Evolutionary conservation across 805 yeast genomes (phyloP), one percentile per base, ranked within the genome.

Genomic region (Ogataea trehaloabstinens): DNA sequence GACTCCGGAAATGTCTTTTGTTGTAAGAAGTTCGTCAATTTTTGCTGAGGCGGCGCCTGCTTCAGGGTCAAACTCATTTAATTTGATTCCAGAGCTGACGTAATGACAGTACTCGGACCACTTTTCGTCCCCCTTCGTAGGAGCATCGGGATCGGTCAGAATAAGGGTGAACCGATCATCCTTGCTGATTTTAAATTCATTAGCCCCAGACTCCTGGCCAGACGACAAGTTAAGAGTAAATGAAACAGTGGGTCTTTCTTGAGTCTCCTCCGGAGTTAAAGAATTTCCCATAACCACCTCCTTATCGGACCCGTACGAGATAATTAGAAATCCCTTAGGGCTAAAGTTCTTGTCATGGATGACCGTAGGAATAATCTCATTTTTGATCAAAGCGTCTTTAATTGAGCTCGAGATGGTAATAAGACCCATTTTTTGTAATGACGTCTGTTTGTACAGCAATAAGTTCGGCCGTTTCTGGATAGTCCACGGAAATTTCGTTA

Each of bases 71-170:
- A 69, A 55, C 16, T 66, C 60, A 37, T 64, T 67, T 51, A 78
- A 63, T 29, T 65, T 55, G 51, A 82, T 70, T 49, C 82, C 81
- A 2, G 78, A 63, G 22, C 71, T 65, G 28, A 89, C 67, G 71
- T 77, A 86, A 65, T 89, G 97, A 38, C 84, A 79, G 59, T 70
- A 89, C 62, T 89, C 95, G 3, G 93, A 82, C 95, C 95, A 88
- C 58, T 80, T 86, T 55, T 82, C 78, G 60, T 89, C 96, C 3
- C 75, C 71, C 50, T 79, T 74, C 3, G 89, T 76, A 11, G 97
- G 97, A 6, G 96, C 96, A 67, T 89, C 96, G 1, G 97, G 97
- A 61, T 89, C 96, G 6, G 96, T 90, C 48, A 89, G 51, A 3
- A 85, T 85, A 48, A 90, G 65, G 8, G 93, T 78, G 64, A 84